A percentile compares a stretch with the other conserved stretches of the same genome.
Conservation (phyloP, 1,284 basidiomycete species). For the Farysia itapuensis region DNA sequence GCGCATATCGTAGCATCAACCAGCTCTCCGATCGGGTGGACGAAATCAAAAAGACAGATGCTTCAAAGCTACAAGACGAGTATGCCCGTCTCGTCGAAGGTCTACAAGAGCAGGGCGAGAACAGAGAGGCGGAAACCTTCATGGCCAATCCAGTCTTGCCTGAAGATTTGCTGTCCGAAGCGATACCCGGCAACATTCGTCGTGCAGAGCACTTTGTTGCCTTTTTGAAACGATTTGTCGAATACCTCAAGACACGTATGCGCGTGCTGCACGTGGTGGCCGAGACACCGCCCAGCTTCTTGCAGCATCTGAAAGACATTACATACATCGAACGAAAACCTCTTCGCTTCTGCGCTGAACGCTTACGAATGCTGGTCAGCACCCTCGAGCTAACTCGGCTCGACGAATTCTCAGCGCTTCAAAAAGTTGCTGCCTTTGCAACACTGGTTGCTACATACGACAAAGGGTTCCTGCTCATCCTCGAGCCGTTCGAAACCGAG, state of each 20-base stretch:
- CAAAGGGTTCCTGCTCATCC: slow-evolving; percentile 93
- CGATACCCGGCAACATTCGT: slow-evolving; percentile 95
- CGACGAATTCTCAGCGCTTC: slow-evolving; percentile 87
- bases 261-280: slow-evolving; percentile 97
- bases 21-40: slow-evolving; percentile 90
- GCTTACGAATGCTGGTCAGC: slow-evolving; percentile 87
- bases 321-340: slow-evolving; percentile 97
- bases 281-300: slow-evolving; percentile 97
- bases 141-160: slow-evolving; percentile 87
- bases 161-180: slow-evolving; percentile 90
- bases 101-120: slow-evolving; percentile 67
- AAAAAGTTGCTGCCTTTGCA: slow-evolving; percentile 94
- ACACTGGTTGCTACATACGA: slow-evolving; percentile 98
- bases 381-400: slow-evolving; percentile 87
- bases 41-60: slow-evolving; percentile 94
- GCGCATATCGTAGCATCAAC: slow-evolving; percentile 83
- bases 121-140: slow-evolving; percentile 76
- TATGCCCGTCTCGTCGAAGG: slow-evolving; percentile 96
- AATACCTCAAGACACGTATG: slow-evolving; percentile 99
- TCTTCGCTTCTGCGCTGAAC: slow-evolving; percentile 94
- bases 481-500: slow-evolving; percentile 98
- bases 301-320: slow-evolving; percentile 98
- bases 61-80: slow-evolving; percentile 91
- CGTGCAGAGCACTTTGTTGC: slow-evolving; percentile 99
- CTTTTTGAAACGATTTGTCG: slow-evolving; percentile 95